Conservation (phyloP, 2,329 filamentous ascomycete genomes). For the Colletotrichum costaricense region DNA sequence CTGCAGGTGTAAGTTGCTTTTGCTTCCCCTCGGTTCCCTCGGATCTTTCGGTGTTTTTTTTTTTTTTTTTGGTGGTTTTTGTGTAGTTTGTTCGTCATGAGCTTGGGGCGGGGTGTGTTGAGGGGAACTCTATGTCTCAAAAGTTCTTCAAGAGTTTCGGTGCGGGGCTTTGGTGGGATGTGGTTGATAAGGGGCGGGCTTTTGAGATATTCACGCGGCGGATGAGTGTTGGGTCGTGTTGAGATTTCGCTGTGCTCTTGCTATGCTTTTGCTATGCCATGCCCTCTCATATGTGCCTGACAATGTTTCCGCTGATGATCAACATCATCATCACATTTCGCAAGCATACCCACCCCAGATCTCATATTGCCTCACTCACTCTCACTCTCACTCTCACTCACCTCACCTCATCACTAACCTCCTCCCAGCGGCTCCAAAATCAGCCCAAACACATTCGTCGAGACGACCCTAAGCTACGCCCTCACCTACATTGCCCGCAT, state of each 20-base stretch:
- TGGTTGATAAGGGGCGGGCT: neutral
- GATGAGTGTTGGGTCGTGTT: neutral
- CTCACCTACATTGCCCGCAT: conserved; percentile 79
- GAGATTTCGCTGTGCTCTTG: neutral
- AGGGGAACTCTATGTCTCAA: neutral
- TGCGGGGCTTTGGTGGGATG: neutral
- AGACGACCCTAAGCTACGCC: conserved; percentile 88
- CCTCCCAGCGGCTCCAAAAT: conserved; percentile 29
- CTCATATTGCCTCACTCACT: neutral
- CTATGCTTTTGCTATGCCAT: neutral
- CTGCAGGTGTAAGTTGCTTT: conserved; percentile 75
- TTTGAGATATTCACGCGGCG: conserved; percentile 11
- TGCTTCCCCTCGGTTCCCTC: conserved; percentile 13
- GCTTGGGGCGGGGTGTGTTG: neutral
- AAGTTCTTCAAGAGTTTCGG: neutral
- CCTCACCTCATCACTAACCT: neutral
- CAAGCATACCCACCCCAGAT: neutral
- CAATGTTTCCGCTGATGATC: neutral
- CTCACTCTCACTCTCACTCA: neutral
- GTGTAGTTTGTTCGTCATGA: neutral
- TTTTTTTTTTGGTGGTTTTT: neutral
- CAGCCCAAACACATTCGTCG: conserved; percentile 83
- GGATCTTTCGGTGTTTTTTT: neutral
- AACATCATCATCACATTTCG: neutral
- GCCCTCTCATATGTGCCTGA: neutral